Base-by-base conservation (phyloP, 805 yeast species). In the Candida xiaguanensis region DNA sequence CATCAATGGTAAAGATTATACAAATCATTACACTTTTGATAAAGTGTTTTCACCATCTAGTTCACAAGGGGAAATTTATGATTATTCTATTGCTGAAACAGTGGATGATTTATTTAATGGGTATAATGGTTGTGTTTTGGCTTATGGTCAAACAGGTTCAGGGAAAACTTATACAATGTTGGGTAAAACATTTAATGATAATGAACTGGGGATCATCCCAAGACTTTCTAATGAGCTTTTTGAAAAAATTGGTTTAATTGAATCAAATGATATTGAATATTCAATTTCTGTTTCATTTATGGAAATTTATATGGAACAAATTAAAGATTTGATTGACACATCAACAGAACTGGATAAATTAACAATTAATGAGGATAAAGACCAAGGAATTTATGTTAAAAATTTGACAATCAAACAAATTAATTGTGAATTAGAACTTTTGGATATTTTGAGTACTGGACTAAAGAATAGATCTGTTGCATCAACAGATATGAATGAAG, bases 251-350 rank as follows among this genome's bases (percentile, higher is more conserved):
- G 11, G 23, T 5, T 25, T 25, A 20, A 58, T 65, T 26, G 66
- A 72, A 2, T 61, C 77, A 3, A 33, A 41, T 3, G 59, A 61
- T 4, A 66, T 75, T 8, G 89, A 85, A 48, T 81, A 74, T 51
- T 76, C 78, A 1, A 80, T 87, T 8, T 75, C 78, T 4, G 82
- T 85, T 1, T 79, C 87, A 11, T 82, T 79, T 47, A 71, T 86
- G 80, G 96, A 90, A 52, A 79, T 90, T 9, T 84, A 85, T 58
- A 75, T 84, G 71, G 96, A 90, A 46, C 76, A 74, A 31, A 74
- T 89, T 29, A 66, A 74, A 45, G 97, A 90, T 56, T 65, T 89
- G 40, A 63, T 90, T 24, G 69, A 67, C 50, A 49, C 34, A 20
- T 7, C 16, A 37, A 38, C 13, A 43, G 43, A 34, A 39, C 34